Evolutionary conservation across 768 basidiomycete species (phyloP), one percentile per base, ranked within the genome.

Genomic region (Russula virescens): DNA sequence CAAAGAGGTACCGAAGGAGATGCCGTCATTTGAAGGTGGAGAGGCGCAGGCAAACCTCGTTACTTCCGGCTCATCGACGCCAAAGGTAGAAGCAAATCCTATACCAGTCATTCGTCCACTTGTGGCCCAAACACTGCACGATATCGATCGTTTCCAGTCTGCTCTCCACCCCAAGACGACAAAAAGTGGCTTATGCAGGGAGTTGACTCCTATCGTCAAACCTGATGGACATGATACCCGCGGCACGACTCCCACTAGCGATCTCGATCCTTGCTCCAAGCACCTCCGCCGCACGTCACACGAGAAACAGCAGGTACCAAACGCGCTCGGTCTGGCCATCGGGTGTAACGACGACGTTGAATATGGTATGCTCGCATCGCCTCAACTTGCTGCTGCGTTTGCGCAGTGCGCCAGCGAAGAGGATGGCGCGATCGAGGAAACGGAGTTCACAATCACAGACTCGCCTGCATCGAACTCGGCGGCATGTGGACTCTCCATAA

Each of bases 301-400:
- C 23, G 28, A 18, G 47, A 35, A n/a, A 21, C 28, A 13, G 40
- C 42, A 35, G 52, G 26, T 45, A 5, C 34, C 31, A 14, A 59
- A 59, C 40, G n/a, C 58, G 14, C 63, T 35, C 19, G 48, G 53
- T 25, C 59, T 60, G 31, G 48, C 42, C 16, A 25, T 26, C 46
- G 52, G 38, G 16, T 3, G 43, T 28, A 43, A 52, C 1, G 57
- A 59, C n/a, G 16, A 49, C 13, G 31, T 50, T 5, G 38, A 43
- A 40, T 40, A 45, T 25, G 35, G 58, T 49, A 38, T 16, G n/a
- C 40, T 64, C 31, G 21, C 58, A 16, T 64, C 63, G 23, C 53
- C 63, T 49, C 53, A 64, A 46, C 28, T 55, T 13, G 58, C 58
- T 18, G 51, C 52, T 11, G 48, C 48, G 19, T 52, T 55, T 28